Conservation (phyloP, 2,329 filamentous ascomycete genomes). For the Hypoxylon sp. region DNA sequence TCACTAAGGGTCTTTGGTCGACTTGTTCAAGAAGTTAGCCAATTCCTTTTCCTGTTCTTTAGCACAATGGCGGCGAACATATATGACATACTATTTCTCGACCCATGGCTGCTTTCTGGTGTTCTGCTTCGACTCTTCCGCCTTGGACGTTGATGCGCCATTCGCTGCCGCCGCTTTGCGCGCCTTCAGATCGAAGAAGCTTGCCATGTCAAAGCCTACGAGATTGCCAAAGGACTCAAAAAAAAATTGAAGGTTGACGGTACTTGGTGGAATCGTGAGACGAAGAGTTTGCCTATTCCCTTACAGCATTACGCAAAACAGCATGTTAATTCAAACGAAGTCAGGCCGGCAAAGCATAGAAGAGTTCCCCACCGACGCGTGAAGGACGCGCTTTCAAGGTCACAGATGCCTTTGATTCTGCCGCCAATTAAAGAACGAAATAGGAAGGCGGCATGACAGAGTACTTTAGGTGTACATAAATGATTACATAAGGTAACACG, state of each 20-base stretch:
- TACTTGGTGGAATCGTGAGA: neutral
- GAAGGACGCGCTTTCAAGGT: constrained; percentile 37
- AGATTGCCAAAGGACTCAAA: neutral
- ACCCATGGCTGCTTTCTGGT: constrained; percentile 91
- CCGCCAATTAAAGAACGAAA: constrained; percentile 43
- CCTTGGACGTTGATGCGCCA: constrained; percentile 72
- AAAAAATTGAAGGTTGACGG: neutral
- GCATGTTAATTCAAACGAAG: constrained; percentile 5
- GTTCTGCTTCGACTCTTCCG: constrained; percentile 71
- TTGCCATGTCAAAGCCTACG: constrained; percentile 71
- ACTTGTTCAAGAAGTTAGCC: constrained; percentile 63
- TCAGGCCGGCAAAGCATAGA: constrained; percentile 7
- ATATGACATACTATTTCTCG: constrained; percentile 87
- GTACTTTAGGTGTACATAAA: constrained; percentile 25
- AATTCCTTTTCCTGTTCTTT: neutral
- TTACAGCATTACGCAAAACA: constrained; percentile 8
- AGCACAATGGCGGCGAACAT: constrained; percentile 14
- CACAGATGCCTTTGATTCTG: constrained; percentile 24
- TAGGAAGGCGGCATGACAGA: constrained; percentile 36
- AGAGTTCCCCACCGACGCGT: constrained; percentile 37
- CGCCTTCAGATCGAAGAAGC: constrained; percentile 96
- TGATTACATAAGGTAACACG: too few species aligned
- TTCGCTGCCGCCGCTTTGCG: constrained; percentile 81
- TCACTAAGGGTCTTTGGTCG: constrained; percentile 94
- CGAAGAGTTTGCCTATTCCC: neutral